These are phyloP conservation scores for Rhynchosporium graminicola DNA, from an alignment of 2,329 filamentous ascomycete genomes.

Conservation along the genomic window DNA sequence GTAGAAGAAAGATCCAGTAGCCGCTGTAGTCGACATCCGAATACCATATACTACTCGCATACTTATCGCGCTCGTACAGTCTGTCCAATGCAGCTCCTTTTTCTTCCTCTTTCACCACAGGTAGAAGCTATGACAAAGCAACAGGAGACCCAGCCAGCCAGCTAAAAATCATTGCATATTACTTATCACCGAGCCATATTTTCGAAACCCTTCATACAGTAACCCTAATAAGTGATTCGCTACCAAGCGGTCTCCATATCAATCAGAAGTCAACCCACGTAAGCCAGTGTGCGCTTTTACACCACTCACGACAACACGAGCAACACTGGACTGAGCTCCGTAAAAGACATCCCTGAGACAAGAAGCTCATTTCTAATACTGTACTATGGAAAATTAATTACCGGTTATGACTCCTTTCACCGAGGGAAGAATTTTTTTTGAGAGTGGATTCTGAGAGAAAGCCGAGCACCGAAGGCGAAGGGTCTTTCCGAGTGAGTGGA, in stretches of 20 bases:
- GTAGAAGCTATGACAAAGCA: not conserved
- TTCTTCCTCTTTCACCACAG: not conserved
- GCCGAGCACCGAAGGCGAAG: not conserved
- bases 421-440: not conserved
- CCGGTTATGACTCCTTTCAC: not conserved
- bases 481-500: too few relatives aligned
- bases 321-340: not conserved
- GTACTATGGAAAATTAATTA: not conserved
- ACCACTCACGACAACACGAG: not conserved
- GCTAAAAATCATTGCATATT: not conserved
- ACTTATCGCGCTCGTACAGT: too few relatives aligned
- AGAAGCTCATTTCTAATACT: constrained; percentile 1
- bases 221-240: not conserved
- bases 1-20: too few relatives aligned
- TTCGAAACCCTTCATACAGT: too few relatives aligned
- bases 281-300: not conserved
- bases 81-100: too few relatives aligned
- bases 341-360: not conserved
- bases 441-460: too few relatives aligned
- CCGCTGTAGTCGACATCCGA: too few relatives aligned
- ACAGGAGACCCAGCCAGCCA: not conserved
- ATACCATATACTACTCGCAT: too few relatives aligned
- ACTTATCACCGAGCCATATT: too few relatives aligned
- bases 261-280: constrained; percentile 14
- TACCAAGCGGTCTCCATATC: not conserved